Conservation (phyloP, 2,329 filamentous ascomycete genomes). For the Grosmannia clavigera region DNA sequence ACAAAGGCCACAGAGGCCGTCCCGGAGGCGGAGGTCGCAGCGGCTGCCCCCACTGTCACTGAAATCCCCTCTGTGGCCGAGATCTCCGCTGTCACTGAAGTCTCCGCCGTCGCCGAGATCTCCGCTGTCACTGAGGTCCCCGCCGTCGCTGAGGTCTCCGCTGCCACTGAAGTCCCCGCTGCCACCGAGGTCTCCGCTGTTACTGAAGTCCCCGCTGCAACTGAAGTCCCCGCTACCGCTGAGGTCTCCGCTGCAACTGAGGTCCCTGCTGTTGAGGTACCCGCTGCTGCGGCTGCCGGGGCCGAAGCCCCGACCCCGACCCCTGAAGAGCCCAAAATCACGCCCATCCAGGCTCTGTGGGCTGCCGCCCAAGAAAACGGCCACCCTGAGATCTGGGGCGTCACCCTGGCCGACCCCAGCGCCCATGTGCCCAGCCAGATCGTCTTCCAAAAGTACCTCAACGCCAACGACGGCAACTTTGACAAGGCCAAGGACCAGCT, state of each 20-base stretch:
- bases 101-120: too few relatives aligned
- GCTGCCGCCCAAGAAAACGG: conserved; percentile 18
- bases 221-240: too few relatives aligned
- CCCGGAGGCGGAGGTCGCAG: background rate
- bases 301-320: background rate
- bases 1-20: background rate
- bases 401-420: conserved; percentile 44
- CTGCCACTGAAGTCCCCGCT: too few relatives aligned
- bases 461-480: conserved; percentile 71
- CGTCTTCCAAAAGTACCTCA: conserved; percentile 84
- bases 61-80: background rate
- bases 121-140: background rate
- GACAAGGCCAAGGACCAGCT: conserved; percentile 68
- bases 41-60: background rate
- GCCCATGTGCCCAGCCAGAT: conserved; percentile 64
- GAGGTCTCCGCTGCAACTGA: background rate
- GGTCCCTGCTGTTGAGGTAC: background rate
- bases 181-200: background rate
- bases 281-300: background rate
- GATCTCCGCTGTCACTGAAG: background rate
- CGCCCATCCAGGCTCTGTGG: conserved; percentile 16
- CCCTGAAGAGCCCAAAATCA: background rate
- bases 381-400: conserved; percentile 78
- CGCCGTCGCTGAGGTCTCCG: background rate
- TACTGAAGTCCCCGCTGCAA: too few relatives aligned